Conservation (phyloP, 768 basidiomycete genomes). For the Hypholoma fasciculare region DNA sequence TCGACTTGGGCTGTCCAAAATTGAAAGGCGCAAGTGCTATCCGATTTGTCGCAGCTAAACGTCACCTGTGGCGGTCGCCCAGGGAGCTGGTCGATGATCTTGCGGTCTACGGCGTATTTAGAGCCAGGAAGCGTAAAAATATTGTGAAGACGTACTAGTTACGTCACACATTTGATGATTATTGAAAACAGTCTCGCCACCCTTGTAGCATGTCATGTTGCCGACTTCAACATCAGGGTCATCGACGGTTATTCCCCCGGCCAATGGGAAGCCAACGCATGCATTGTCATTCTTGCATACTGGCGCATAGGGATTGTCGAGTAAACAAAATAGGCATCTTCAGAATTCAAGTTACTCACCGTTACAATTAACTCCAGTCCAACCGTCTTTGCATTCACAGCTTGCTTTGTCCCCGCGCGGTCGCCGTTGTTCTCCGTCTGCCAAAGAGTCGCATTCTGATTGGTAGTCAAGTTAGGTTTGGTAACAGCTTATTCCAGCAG, state of each 20-base stretch:
- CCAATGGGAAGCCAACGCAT: slow-evolving; percentile 77
- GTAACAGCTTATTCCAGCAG: not conserved
- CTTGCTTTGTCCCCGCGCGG: slow-evolving; percentile 73
- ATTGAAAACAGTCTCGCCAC: slow-evolving; percentile 90
- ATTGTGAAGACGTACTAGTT: slow-evolving; percentile 69
- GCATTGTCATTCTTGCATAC: slow-evolving; percentile 85
- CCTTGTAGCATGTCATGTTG: slow-evolving; percentile 90
- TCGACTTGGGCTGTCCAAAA: slow-evolving; percentile 97
- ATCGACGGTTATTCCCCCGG: slow-evolving; percentile 23
- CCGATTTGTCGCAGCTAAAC: slow-evolving; percentile 77
- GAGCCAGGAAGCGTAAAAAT: not conserved
- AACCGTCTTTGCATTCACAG: slow-evolving; percentile 93
- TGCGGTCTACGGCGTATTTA: slow-evolving; percentile 63
- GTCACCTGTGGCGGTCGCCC: slow-evolving; percentile 94
- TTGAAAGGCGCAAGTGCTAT: slow-evolving; percentile 84
- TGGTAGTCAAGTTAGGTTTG: slow-evolving; percentile 6
- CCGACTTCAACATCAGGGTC: slow-evolving; percentile 19
- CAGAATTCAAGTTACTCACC: slow-evolving; percentile 46
- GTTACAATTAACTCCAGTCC: slow-evolving; percentile 97
- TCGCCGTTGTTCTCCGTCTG: slow-evolving; percentile 84
- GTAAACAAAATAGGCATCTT: not conserved
- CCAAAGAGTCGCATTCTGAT: slow-evolving; percentile 90
- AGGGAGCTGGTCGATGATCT: slow-evolving; percentile 91
- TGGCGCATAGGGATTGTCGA: slow-evolving; percentile 29
- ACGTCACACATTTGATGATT: slow-evolving; percentile 99